Conservation (phyloP, 108 stramenopile species). For the Nannochloropsis salina region DNA sequence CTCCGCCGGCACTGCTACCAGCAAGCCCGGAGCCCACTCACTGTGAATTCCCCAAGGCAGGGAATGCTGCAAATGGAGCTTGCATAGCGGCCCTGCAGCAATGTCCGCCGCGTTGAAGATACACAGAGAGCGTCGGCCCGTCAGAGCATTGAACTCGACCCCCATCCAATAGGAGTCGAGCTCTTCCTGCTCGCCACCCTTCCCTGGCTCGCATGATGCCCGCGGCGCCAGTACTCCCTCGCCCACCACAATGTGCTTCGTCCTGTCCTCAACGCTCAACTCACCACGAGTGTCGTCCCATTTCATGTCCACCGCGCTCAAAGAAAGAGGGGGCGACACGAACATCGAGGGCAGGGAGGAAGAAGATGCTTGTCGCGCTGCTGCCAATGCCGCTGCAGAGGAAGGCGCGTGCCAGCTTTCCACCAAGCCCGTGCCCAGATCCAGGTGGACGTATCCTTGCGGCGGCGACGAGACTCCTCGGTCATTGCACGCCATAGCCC, state of each 20-base stretch:
- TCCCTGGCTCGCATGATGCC: not conserved
- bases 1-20: not conserved
- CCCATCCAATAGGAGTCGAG: slow-evolving; percentile 12
- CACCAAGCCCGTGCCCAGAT: not conserved
- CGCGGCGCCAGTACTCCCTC: not conserved
- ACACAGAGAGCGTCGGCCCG: slow-evolving; percentile 6
- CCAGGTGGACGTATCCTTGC: slow-evolving; percentile 7
- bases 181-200: not conserved
- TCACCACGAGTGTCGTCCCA: not conserved
- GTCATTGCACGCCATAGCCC: slow-evolving; percentile 19
- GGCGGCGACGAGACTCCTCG: not conserved
- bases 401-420: not conserved
- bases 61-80: not conserved
- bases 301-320: too few relatives aligned
- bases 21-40: not conserved
- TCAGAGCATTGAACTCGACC: slow-evolving; percentile 4
- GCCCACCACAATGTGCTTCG: not conserved
- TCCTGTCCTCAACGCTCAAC: not conserved
- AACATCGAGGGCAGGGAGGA: too few relatives aligned
- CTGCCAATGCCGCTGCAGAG: not conserved
- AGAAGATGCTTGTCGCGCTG: not conserved
- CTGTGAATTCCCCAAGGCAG: slow-evolving; percentile 2
- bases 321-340: too few relatives aligned
- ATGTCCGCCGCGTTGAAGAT: not conserved
- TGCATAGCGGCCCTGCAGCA: not conserved